phyloP scores from a whole-genome alignment of 192 early-diverging fungal species.

The Helicostylum pulchrum region DNA sequence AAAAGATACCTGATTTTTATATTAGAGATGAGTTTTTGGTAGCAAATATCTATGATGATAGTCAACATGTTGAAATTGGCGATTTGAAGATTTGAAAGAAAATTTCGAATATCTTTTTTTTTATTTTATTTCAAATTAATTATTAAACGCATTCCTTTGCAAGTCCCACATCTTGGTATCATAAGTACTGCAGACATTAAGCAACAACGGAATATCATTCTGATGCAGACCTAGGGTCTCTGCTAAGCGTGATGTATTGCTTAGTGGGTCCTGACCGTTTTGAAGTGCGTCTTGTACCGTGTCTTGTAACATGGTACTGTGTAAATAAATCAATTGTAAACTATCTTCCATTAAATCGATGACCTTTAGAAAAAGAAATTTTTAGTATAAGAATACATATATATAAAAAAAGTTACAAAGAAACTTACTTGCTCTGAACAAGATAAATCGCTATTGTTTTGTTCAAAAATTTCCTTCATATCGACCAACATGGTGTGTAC shows the following conservation, averaged over 20 bases:
- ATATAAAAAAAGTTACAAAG: no score
- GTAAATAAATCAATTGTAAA: conserved; percentile 38
- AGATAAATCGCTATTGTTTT: conserved; percentile 17
- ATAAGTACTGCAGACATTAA: conserved; percentile 36
- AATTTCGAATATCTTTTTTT: no score
- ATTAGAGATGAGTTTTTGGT: no score
- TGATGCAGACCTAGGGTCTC: conserved; percentile 22
- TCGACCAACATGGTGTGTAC: conserved; percentile 26
- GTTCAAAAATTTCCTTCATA: conserved; percentile 22
- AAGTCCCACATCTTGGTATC: conserved; percentile 25
- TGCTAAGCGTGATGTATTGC: background rate
- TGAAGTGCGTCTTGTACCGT: conserved; percentile 12
- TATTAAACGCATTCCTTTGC: background rate
- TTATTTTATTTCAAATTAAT: no score
- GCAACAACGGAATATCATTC: conserved; percentile 32
- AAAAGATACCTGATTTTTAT: no score
- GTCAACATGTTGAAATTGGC: no score
- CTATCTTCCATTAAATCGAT: conserved; percentile 48
- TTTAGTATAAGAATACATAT: background rate
- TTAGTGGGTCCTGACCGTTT: background rate
- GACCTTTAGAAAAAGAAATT: conserved; percentile 25
- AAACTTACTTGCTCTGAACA: conserved; percentile 42
- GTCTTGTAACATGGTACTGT: conserved; percentile 30
- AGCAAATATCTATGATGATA: no score
- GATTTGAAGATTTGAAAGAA: no score